Evolutionary conservation across 2,329 filamentous ascomycete genomes (phyloP).

Genomic region (Penicillium sp.): DNA sequence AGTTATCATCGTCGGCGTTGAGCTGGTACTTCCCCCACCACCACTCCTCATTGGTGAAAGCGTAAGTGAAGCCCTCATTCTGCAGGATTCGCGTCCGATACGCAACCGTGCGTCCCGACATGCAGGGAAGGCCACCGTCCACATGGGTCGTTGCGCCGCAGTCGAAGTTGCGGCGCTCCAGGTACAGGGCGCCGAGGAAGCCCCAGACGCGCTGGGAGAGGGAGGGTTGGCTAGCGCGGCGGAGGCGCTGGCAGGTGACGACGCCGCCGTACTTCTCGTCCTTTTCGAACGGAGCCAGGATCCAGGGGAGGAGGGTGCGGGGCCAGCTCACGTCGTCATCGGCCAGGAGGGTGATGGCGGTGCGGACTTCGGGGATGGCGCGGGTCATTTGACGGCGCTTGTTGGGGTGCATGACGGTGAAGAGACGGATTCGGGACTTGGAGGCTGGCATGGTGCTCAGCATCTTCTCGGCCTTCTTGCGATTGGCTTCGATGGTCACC

Average conservation of each 20-base stretch:
- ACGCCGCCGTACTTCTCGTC: conserved; percentile 77
- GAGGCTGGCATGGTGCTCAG: conserved; percentile 56
- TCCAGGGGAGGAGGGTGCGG: conserved; percentile 80
- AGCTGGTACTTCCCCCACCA: conserved; percentile 75
- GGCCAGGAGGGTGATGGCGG: conserved; percentile 84
- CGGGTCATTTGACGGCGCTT: conserved; percentile 93
- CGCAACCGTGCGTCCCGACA: conserved; percentile 90
- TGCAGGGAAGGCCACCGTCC: conserved; percentile 93
- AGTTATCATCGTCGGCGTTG: conserved; percentile 97
- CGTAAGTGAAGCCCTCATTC: conserved; percentile 80
- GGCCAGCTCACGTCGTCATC: conserved; percentile 97
- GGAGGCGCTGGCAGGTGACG: conserved; percentile 85
- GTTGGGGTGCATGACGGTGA: conserved; percentile 83
- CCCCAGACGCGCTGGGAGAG: conserved; percentile 71
- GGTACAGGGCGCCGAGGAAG: conserved; percentile 88
- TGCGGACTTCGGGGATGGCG: conserved; percentile 82
- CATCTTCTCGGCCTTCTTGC: conserved; percentile 67
- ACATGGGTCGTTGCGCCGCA: conserved; percentile 94
- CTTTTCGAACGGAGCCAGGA: conserved; percentile 89
- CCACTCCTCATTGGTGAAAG: conserved; percentile 91
- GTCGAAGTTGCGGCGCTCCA: conserved; percentile 93
- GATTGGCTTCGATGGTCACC: conserved; percentile 82
- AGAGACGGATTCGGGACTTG: conserved; percentile 69
- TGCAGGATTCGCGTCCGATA: conserved; percentile 88
- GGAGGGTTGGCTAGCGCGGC: conserved; percentile 64